A percentile compares a stretch with the other conserved stretches of the same genome.
These are phyloP conservation scores for Saccharomyces hybrid DNA, from an alignment of 1,139 yeast species.

Conservation along the genomic window DNA sequence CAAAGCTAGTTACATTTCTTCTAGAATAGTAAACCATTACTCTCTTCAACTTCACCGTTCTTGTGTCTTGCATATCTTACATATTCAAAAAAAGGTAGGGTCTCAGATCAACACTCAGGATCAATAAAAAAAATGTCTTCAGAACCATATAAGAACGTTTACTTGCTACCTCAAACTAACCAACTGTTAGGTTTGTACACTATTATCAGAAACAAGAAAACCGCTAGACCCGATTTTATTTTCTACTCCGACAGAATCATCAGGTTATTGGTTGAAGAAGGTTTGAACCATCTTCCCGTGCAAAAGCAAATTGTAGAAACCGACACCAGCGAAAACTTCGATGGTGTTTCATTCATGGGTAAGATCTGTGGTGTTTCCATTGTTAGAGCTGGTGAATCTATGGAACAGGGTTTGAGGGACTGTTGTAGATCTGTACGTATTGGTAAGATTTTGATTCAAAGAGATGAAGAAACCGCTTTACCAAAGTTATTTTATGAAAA, in stretches of 20 bases:
- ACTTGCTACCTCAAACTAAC: conserved; percentile 76
- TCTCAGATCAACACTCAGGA: neutral
- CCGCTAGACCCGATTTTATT: conserved; percentile 84
- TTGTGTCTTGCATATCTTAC: neutral
- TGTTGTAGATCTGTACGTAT: conserved; percentile 93
- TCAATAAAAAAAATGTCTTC: conserved; percentile 21
- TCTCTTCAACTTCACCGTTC: neutral
- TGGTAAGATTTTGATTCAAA: conserved; percentile 90
- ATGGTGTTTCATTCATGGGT: conserved; percentile 80
- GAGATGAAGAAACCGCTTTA: conserved; percentile 86
- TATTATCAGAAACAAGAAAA: conserved; percentile 72
- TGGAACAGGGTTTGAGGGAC: conserved; percentile 97
- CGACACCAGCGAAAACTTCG: conserved; percentile 63
- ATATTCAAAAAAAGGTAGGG: neutral
- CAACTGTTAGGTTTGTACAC: conserved; percentile 83
- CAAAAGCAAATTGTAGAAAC: conserved; percentile 59
- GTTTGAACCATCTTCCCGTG: conserved; percentile 86
- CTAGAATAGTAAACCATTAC: neutral
- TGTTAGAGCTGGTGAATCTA: conserved; percentile 95
- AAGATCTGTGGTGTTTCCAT: conserved; percentile 96
- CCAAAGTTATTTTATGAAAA: conserved; percentile 85
- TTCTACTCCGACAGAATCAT: conserved; percentile 93
- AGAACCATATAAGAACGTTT: conserved; percentile 45
- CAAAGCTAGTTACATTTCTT: neutral
- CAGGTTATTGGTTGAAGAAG: conserved; percentile 86